phyloP scores from a whole-genome alignment of 331 rosid species.

The Prunus yedoensis region DNA sequence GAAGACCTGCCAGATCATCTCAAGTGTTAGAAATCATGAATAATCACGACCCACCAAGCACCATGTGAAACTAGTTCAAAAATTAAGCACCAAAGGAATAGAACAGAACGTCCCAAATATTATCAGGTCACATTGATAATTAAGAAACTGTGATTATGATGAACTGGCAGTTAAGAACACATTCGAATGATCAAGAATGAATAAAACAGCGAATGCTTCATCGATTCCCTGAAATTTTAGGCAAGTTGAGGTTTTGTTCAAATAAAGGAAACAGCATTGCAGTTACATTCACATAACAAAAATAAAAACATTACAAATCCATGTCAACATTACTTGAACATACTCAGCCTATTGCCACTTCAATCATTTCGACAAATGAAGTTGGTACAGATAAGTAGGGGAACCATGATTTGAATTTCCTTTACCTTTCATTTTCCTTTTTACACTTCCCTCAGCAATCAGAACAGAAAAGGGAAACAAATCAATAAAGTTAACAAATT shows the following conservation, averaged over 20 bases:
- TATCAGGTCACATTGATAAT: neutral
- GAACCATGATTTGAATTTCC: neutral
- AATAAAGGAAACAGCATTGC: neutral
- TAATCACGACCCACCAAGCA: slow-evolving; percentile 12
- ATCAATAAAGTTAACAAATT: neutral
- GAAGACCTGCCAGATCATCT: slow-evolving; percentile 70
- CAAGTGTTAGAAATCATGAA: slow-evolving; percentile 37
- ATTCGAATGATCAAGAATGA: neutral
- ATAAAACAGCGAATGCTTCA: neutral
- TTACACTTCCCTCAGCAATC: slow-evolving; percentile 23
- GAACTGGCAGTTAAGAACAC: neutral
- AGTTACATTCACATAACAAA: neutral
- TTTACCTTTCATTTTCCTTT: neutral
- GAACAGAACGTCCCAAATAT: neutral
- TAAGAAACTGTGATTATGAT: neutral
- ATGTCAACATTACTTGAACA: neutral
- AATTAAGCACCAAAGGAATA: slow-evolving; percentile 12
- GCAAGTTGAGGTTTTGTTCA: neutral
- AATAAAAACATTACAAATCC: neutral
- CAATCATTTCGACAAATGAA: neutral
- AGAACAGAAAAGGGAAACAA: neutral
- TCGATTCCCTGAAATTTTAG: neutral
- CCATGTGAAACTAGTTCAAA: slow-evolving; percentile 4
- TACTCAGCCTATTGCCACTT: neutral
- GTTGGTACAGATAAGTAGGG: neutral